These are phyloP conservation scores for Fraxinus xanthoxyloides DNA, from an alignment of 305 asterid genomes.

Conservation along the genomic window DNA sequence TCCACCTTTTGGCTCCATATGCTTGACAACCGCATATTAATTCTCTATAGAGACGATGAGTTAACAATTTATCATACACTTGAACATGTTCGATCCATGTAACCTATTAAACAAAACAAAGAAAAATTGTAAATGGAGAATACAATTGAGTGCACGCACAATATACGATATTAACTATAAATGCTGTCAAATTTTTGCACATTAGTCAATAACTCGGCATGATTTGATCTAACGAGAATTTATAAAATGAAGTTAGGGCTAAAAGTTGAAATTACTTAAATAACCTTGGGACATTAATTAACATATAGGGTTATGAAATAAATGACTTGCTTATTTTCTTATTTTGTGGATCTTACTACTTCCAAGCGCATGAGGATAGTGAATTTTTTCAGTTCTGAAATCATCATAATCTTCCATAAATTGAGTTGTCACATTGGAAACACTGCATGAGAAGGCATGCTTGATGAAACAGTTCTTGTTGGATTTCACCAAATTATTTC, in stretches of 20 bases:
- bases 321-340: background rate
- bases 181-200: background rate
- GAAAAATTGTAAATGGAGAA: background rate
- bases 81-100: constrained; percentile 86
- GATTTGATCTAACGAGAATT: background rate
- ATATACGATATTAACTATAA: background rate
- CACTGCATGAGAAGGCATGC: background rate
- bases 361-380: background rate
- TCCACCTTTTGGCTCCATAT: constrained; percentile 74
- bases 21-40: constrained; percentile 47
- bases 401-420: background rate
- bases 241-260: background rate
- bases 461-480: background rate
- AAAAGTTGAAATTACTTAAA: background rate
- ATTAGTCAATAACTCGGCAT: background rate
- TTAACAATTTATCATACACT: constrained; percentile 56
- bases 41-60: constrained; percentile 56
- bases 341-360: background rate
- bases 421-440: background rate
- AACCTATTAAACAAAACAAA: constrained; percentile 35
- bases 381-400: background rate
- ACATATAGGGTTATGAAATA: background rate
- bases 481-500: background rate
- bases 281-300: background rate
- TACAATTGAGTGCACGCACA: background rate